These are phyloP conservation scores for Babesia caballi DNA, from an alignment of 169 alveolate genomes.

Conservation along the genomic window DNA sequence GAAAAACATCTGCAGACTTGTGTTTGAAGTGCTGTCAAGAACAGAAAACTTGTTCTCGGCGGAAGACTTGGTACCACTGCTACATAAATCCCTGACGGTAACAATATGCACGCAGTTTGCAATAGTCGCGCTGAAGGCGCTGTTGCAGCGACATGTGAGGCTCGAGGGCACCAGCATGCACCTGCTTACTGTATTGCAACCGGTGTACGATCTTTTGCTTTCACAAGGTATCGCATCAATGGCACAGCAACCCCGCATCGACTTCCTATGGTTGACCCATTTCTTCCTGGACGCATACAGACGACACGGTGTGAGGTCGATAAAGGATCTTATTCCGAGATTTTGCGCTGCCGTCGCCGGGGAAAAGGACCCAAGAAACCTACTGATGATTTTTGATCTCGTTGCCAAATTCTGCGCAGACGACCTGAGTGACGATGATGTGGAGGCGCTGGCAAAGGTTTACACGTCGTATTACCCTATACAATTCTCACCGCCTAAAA, in stretches of 20 bases:
- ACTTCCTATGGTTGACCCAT: slow-evolving; percentile 40
- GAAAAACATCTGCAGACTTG: slow-evolving; percentile 8
- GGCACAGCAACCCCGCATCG: slow-evolving; percentile 55
- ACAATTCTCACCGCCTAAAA: slow-evolving; percentile 61
- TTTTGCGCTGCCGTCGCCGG: slow-evolving; percentile 32
- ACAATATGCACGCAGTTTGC: slow-evolving; percentile 43
- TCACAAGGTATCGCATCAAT: slow-evolving; percentile 24
- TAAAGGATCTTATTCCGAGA: not conserved
- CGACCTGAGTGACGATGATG: slow-evolving; percentile 25
- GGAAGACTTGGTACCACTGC: slow-evolving; percentile 10
- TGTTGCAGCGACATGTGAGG: slow-evolving; percentile 46
- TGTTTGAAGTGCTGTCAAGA: slow-evolving; percentile 47
- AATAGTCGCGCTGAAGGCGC: slow-evolving; percentile 5
- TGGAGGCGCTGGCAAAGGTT: slow-evolving; percentile 17
- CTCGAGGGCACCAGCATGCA: not conserved
- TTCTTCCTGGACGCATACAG: slow-evolving; percentile 13
- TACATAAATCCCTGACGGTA: slow-evolving; percentile 13
- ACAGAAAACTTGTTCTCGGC: slow-evolving; percentile 37
- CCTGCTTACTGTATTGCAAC: not conserved
- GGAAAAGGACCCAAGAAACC: slow-evolving; percentile 64
- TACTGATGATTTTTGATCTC: slow-evolving; percentile 42
- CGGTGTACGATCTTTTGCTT: not conserved
- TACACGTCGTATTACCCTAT: slow-evolving; percentile 52
- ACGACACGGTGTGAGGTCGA: no score
- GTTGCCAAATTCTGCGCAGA: slow-evolving; percentile 14